Percentiles rank a stretch among this genome's conserved stretches.
Evolutionary conservation across 352 stramenopile genomes (phyloP).

Genomic region (Phytophthora pini): DNA sequence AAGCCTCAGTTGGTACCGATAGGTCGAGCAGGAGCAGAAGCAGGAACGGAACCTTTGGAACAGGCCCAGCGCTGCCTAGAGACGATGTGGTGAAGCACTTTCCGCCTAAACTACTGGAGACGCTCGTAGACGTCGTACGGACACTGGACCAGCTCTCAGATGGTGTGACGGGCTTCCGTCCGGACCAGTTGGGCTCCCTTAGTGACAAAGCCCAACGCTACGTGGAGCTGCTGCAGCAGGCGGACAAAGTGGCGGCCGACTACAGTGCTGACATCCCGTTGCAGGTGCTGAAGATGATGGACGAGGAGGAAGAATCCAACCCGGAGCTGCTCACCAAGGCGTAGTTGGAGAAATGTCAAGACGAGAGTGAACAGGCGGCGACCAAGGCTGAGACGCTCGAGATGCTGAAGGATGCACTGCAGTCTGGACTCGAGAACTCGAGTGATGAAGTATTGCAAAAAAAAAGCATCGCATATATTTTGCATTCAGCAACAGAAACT

Average conservation of each 20-base stretch:
- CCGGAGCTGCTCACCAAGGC: constrained; percentile 72
- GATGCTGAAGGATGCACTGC: constrained; percentile 58
- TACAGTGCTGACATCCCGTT: constrained; percentile 71
- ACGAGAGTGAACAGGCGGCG: constrained; percentile 56
- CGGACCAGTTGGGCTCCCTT: constrained; percentile 66
- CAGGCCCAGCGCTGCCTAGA: constrained; percentile 40
- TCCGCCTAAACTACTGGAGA: constrained; percentile 61
- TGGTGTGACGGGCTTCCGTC: constrained; percentile 63
- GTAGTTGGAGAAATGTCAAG: constrained; percentile 66
- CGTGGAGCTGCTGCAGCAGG: constrained; percentile 62
- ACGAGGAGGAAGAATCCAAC: constrained; percentile 60
- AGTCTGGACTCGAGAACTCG: constrained; percentile 44
- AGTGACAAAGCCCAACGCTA: constrained; percentile 66
- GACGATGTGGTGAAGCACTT: constrained; percentile 72
- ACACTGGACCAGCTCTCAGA: constrained; percentile 72
- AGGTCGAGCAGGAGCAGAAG: constrained; percentile 29
- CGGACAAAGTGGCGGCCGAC: constrained; percentile 46
- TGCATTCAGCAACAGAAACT: too few species aligned
- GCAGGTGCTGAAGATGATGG: constrained; percentile 68
- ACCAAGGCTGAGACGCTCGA: constrained; percentile 61
- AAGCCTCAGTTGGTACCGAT: constrained; percentile 71
- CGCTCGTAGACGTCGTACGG: constrained; percentile 62
- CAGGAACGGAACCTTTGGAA: constrained; percentile 10
- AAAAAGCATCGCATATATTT: too few species aligned
- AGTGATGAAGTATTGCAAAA: constrained; percentile 11